Evolutionary conservation across 129 eudicot genomes (phyloP), one percentile per base, ranked within the genome.

Genomic region (Silybum marianum): DNA sequence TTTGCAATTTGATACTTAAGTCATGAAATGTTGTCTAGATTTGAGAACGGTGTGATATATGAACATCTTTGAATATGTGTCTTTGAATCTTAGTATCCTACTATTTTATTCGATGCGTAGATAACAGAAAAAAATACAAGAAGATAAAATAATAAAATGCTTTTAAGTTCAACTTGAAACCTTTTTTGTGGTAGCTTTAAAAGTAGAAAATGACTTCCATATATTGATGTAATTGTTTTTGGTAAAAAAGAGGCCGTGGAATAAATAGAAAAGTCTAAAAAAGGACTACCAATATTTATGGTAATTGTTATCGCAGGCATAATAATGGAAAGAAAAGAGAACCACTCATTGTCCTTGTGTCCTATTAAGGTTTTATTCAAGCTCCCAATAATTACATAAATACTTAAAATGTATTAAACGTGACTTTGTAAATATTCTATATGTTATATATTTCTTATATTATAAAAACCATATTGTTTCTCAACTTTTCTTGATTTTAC

Each of bases 151-250:
- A 22, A 7, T 21, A 22, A 24, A 44, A 73, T 18, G 51, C 25
- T 73, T 22, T 80, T 12, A 16, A 79, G 26, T 39, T 38, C 84
- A 24, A 62, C 44, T 80, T 72, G 16, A 23, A 70, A 23, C n/a
- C 12, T 6, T 51, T 6, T 40, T 11, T 63, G 84, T 73, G 73
- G 74, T 73, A 58, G 72, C 22, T 24, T 60, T 18, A 25, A 81
- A 81, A 81, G 79, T 81, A 24, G 84, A 81, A 73, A 63, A 63
- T 16, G 79, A 81, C 84, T 21, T 62, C 78, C 70, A 71, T 22
- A 25, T 72, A 80, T 8, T 19, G 72, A 71, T 40, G 26, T 25
- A 38, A 60, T 75, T n/a, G 32, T 60, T 32, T 73, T 39, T 73
- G 73, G 84, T 66, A 73, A 73, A 23, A 81, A 40, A 81, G 48